phyloP scores from a whole-genome alignment of 306 rosid species.

The Luffa acutangula region DNA sequence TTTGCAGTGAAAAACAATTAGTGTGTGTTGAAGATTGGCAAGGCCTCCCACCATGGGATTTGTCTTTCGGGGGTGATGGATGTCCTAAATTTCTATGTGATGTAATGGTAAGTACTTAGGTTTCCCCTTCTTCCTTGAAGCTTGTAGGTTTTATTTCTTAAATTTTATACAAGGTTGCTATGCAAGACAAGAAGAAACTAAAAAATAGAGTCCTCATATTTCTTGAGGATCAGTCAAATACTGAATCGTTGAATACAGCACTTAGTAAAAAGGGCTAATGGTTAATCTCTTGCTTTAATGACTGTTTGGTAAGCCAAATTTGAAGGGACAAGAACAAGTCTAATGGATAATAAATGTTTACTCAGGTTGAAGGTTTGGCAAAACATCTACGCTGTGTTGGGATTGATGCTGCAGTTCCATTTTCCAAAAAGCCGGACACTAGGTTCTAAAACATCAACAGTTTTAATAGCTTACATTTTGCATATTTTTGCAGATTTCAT shows the following conservation, averaged over 20 bases:
- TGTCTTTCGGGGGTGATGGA: conserved; percentile 62
- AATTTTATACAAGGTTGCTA: conserved; percentile 8
- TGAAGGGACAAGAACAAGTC: neutral
- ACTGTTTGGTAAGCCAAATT: neutral
- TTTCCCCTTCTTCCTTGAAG: neutral
- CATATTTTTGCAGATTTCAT: neutral
- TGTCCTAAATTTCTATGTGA: conserved; percentile 80
- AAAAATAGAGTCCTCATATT: neutral
- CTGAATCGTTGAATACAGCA: neutral
- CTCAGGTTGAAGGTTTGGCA: conserved; percentile 93
- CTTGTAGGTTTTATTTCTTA: conserved; percentile 8
- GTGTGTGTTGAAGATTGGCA: conserved; percentile 50
- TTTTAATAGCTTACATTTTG: conserved; percentile 1
- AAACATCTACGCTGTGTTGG: conserved; percentile 93
- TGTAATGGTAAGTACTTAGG: conserved; percentile 58
- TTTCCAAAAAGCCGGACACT: conserved; percentile 68
- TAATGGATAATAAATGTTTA: conserved; percentile 16
- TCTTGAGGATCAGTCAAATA: neutral
- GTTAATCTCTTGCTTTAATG: neutral
- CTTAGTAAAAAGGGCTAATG: neutral
- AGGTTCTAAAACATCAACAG: conserved; percentile 29
- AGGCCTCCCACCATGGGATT: conserved; percentile 70
- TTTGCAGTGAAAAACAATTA: conserved; percentile 27
- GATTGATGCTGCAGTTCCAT: conserved; percentile 81
- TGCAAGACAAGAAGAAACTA: conserved; percentile 8